These are phyloP conservation scores for Agaricales sp. DNA, from an alignment of 1,284 basidiomycete genomes.

Conservation along the genomic window DNA sequence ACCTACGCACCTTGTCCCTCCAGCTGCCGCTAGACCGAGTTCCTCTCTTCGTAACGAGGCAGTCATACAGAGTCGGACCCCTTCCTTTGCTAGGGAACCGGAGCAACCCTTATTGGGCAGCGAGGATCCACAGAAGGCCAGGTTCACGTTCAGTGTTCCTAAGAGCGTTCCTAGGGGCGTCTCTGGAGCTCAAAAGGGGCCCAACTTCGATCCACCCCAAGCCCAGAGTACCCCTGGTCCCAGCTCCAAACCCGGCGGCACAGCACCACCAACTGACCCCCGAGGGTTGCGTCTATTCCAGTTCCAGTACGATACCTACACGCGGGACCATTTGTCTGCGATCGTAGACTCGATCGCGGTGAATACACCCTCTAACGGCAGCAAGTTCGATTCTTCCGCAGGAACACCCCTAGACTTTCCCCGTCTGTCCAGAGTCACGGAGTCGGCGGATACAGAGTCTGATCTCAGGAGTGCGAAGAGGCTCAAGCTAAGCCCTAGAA, in stretches of 20 bases:
- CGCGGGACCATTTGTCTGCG: constrained; percentile 83
- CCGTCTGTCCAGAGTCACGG: constrained; percentile 33
- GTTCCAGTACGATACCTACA: constrained; percentile 89
- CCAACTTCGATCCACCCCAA: constrained; percentile 15
- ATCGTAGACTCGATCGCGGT: constrained; percentile 84
- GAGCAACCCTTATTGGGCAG: constrained; percentile 15
- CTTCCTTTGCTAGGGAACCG: background rate
- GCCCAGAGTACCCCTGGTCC: constrained; percentile 47
- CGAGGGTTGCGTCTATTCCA: constrained; percentile 82
- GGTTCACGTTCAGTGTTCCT: constrained; percentile 10
- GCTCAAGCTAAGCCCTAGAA: constrained; percentile 55
- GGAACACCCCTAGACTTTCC: constrained; percentile 28
- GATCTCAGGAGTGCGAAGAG: constrained; percentile 65
- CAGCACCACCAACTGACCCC: constrained; percentile 49
- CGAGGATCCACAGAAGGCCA: constrained; percentile 13
- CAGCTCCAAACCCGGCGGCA: constrained; percentile 18
- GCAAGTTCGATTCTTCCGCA: constrained; percentile 24
- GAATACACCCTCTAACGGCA: constrained; percentile 51
- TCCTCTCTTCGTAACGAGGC: background rate
- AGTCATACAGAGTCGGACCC: background rate
- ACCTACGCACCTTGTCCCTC: constrained; percentile 11
- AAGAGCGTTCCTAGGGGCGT: constrained; percentile 13
- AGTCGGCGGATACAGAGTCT: constrained; percentile 28
- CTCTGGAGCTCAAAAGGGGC: constrained; percentile 13
- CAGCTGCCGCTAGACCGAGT: constrained; percentile 4